phyloP scores from a whole-genome alignment of 2,329 filamentous ascomycete species.

The Beauveria pseudobassiana region DNA sequence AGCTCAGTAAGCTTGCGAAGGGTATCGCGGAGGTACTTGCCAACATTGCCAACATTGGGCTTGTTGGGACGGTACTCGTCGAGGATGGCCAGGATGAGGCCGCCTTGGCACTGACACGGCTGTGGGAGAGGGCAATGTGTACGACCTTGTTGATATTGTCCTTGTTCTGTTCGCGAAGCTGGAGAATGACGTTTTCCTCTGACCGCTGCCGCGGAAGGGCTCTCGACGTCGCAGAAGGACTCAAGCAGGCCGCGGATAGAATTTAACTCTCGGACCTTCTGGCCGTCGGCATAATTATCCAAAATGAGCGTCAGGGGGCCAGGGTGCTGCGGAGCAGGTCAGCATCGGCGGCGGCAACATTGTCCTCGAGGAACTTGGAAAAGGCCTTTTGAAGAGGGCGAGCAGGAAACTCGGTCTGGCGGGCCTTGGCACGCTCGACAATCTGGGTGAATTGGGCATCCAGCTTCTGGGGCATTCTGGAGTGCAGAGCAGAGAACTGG shows the following conservation, averaged over 20 bases:
- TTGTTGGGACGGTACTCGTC: slow-evolving; percentile 94
- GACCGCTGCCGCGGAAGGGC: slow-evolving; percentile 75
- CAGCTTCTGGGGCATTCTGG: slow-evolving; percentile 92
- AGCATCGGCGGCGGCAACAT: slow-evolving; percentile 64
- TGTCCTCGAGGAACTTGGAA: slow-evolving; percentile 82
- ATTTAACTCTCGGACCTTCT: slow-evolving; percentile 82
- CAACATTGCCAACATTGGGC: slow-evolving; percentile 79
- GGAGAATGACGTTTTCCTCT: slow-evolving; percentile 90
- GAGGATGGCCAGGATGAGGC: slow-evolving; percentile 85
- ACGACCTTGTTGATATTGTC: slow-evolving; percentile 82
- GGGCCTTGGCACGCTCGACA: slow-evolving; percentile 71
- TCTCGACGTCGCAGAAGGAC: slow-evolving; percentile 76
- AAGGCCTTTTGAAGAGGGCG: slow-evolving; percentile 81
- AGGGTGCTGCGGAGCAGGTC: slow-evolving; percentile 67
- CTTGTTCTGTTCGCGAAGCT: slow-evolving; percentile 92
- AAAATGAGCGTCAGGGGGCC: slow-evolving; percentile 68
- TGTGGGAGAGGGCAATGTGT: slow-evolving; percentile 86
- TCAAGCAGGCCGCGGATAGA: slow-evolving; percentile 75
- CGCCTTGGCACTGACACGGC: slow-evolving; percentile 87
- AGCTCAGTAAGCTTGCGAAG: slow-evolving; percentile 86
- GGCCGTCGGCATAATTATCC: slow-evolving; percentile 72
- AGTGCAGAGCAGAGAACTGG: slow-evolving; percentile 92
- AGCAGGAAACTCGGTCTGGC: slow-evolving; percentile 83
- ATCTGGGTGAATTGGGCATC: slow-evolving; percentile 75
- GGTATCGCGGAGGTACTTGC: slow-evolving; percentile 75